These are phyloP conservation scores for Diaporthe helianthi DNA, from an alignment of 2,329 filamentous ascomycete genomes.

Conservation along the genomic window DNA sequence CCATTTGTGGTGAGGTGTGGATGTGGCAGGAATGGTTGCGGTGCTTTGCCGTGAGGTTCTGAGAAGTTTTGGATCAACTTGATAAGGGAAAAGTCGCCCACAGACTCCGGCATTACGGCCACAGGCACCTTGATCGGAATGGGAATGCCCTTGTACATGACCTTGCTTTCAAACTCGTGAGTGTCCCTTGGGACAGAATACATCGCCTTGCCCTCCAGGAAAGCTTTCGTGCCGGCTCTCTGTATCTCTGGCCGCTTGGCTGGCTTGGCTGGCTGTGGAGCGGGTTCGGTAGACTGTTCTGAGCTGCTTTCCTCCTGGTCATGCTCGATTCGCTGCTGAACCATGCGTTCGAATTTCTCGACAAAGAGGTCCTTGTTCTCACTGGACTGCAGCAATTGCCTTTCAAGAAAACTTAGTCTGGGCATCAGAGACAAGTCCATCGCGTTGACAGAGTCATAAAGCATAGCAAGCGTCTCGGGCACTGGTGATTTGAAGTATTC, in stretches of 20 bases:
- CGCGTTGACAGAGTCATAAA: conserved; percentile 92
- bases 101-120: conserved; percentile 91
- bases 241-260: conserved; percentile 58
- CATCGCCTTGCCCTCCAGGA: conserved; percentile 66
- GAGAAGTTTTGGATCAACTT: conserved; percentile 97
- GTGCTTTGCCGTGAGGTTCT: conserved; percentile 78
- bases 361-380: conserved; percentile 96
- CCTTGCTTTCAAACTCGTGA: conserved; percentile 95
- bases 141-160: conserved; percentile 95
- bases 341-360: conserved; percentile 96
- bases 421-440: conserved; percentile 98
- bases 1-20: conserved; percentile 94
- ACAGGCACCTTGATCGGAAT: conserved; percentile 97
- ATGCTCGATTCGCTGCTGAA: conserved; percentile 78
- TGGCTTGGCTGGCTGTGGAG: conserved; percentile 55
- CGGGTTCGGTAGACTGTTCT: conserved; percentile 51
- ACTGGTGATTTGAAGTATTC: conserved; percentile 96
- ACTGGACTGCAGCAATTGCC: conserved; percentile 84
- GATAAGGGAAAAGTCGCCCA: conserved; percentile 96
- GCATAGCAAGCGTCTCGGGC: conserved; percentile 82
- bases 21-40: conserved; percentile 85
- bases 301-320: conserved; percentile 52
- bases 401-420: conserved; percentile 80
- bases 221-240: conserved; percentile 67
- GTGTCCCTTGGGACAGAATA: conserved; percentile 90